Base-by-base conservation (phyloP, 805 yeast genomes). In the Wickerhamiella allomyrinae region DNA sequence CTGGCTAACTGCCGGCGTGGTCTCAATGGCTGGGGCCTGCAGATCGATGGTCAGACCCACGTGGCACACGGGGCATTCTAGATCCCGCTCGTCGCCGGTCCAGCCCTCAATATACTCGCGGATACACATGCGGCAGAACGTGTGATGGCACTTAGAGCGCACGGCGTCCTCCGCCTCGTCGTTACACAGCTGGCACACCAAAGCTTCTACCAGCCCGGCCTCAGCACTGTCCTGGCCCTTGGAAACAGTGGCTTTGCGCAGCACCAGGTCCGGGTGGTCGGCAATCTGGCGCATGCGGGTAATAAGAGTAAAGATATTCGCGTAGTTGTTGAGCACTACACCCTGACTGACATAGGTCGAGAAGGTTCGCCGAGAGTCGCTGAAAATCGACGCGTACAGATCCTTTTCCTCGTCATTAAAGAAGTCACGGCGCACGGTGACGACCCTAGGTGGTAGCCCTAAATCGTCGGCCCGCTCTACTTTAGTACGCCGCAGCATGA, bases 91-190 rank as follows among this genome's bases (percentile, higher is more conserved):
- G 3, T 58, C 65, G 3, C 91, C 93, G 34, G 71, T 72, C 43
- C 53, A 63, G 41, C 91, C 76, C 49, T 87, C 95, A 38, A 80
- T 74, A 55, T 91, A 91, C 60, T 93, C 98, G 44, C 72, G 76
- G 44, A 91, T 75, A 58, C 99, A 91, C 68, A 91, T 68, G 22
- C 99, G 73, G 58, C 99, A 91, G 57, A 91, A 91, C 47, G 73
- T 74, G 57, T 91, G 99, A 51, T 82, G 95, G 59, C 99, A 91
- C 57, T 80, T 83, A 2, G 95, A 80, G 59, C 82, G 87, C 37
- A 91, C 86, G 0, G 98, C 94, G 46, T 91, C 99, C 60, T 91
- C 97, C 0, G 97, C 96, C 60, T 87, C 96, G 56, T 91, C 99
- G 51, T 87, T 97, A 62, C 99, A 91, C 20, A 91, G 58, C 50